These are phyloP conservation scores for Triticum monococcum DNA, from an alignment of 176 grass and related monocot genomes.

Conservation along the genomic window DNA sequence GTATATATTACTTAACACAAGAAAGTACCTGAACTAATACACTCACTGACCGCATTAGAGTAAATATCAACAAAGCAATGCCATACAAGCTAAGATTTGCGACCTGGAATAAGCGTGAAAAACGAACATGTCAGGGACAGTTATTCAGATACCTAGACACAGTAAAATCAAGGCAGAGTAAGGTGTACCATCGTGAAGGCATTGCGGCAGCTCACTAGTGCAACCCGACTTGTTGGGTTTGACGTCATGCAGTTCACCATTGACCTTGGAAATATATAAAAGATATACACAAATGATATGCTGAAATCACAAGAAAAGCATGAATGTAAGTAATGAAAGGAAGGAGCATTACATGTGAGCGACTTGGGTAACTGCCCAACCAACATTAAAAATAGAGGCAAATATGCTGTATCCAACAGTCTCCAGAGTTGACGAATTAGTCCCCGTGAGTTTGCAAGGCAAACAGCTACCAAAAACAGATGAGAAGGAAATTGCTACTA, in stretches of 20 bases:
- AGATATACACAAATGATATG: constrained; percentile 24
- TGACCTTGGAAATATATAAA: constrained; percentile 60
- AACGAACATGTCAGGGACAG: constrained; percentile 23
- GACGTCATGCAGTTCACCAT: constrained; percentile 99
- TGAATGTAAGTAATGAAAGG: constrained; percentile 19
- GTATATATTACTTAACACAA: constrained; percentile 11
- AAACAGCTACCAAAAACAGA: constrained; percentile 92
- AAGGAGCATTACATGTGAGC: constrained; percentile 78
- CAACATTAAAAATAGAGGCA: constrained; percentile 94
- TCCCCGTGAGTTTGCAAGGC: constrained; percentile 76
- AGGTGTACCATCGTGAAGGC: constrained; percentile 91
- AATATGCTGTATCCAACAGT: constrained; percentile 95
- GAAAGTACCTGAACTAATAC: constrained; percentile 72
- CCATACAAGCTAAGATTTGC: constrained; percentile 91
- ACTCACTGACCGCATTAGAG: constrained; percentile 47
- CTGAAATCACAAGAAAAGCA: constrained; percentile 18
- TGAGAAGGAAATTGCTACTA: constrained; percentile 95
- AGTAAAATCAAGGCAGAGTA: constrained; percentile 21
- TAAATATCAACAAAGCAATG: constrained; percentile 86
- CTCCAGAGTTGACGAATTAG: constrained; percentile 58
- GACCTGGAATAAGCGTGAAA: constrained; percentile 51
- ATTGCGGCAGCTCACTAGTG: constrained; percentile 95
- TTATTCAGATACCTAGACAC: constrained; percentile 3
- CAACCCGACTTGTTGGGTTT: constrained; percentile 89
- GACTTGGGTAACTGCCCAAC: constrained; percentile 98